Base-by-base conservation (phyloP, 129 eudicot genomes). In the Centaurea solstitialis region DNA sequence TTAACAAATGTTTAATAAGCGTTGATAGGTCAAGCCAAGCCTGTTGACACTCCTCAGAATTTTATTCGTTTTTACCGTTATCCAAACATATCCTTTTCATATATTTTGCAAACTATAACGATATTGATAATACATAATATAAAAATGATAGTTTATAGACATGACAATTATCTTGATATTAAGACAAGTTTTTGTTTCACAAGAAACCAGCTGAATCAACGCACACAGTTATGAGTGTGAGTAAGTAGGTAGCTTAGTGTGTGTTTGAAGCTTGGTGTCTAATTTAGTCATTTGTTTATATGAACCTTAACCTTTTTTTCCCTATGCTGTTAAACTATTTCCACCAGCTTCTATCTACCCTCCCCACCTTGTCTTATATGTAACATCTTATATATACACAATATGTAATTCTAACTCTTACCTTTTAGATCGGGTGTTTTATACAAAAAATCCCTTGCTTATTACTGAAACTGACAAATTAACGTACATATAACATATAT, bases 291-390 rank as follows among this genome's bases (percentile, higher is more conserved):
- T 84, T 78, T 65, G 50, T 50, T 65, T 43, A 67, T 74, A 66
- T 70, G 2, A 73, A 73, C 66, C 20, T 62, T 76, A 66, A 73
- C 75, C 76, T 30, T 3, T 66, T 74, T 80, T 84, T 73, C 83
- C 69, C 26, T 23, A 73, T 73, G 87, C 80, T 53, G 83, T 72
- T 84, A 22, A 84, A 73, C 87, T 53, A 80, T 73, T 73, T 73
- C 84, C 80, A 83, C 83, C 87, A 33, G 70, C 70, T 57, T 40
- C 66, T 68, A 76, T 82, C 81, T 76, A 81, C 81, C 15, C 76
- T 28, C 13, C 2, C 18, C 28, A 1, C 38, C 50, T 64, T n/a
- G n/a, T 22, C 45, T 28, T 8, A 62, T 53, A 53, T 53, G 17
- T 4, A 17, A 4, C 4, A 33, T 33, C 4, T 33, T 33, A 0